A percentile compares a stretch with the other conserved stretches of the same genome.
Conservation (phyloP, 192 early-diverging fungal species). For the Spizellomyces punctatus region DNA sequence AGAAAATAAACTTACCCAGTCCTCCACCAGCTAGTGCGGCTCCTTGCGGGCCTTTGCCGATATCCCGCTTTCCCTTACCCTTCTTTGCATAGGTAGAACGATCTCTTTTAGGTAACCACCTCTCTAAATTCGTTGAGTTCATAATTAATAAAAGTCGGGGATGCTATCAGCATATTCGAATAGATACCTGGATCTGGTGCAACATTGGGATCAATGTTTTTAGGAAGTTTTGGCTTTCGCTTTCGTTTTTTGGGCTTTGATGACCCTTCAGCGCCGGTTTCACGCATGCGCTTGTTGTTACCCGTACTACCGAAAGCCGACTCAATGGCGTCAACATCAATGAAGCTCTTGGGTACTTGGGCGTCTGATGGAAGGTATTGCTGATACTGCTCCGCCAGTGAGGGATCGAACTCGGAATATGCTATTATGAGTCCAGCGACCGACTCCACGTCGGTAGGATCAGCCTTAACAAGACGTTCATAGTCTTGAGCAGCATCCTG, state of each 20-base stretch:
- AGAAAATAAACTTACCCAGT: constrained; percentile 43
- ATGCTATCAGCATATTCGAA: too few species aligned
- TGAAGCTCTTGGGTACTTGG: background rate
- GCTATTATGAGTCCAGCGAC: constrained; percentile 70
- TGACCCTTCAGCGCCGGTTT: constrained; percentile 1
- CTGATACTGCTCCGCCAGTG: constrained; percentile 66
- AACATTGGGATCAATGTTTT: constrained; percentile 53
- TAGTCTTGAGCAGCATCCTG: constrained; percentile 69
- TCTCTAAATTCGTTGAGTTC: constrained; percentile 41
- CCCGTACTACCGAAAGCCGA: background rate
- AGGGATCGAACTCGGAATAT: constrained; percentile 62
- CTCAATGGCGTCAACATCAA: constrained; percentile 63
- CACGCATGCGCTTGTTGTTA: background rate
- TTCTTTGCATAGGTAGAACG: constrained; percentile 57
- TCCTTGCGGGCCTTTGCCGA: constrained; percentile 67
- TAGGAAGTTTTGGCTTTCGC: constrained; percentile 58
- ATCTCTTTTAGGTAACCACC: constrained; percentile 73
- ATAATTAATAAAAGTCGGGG: background rate
- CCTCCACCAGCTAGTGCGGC: constrained; percentile 65
- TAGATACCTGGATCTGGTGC: constrained; percentile 57
- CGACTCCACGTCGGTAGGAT: constrained; percentile 63
- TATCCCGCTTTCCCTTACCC: constrained; percentile 60
- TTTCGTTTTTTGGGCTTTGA: constrained; percentile 48
- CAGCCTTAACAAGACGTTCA: constrained; percentile 66
- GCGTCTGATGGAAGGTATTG: constrained; percentile 31